Percentiles rank a stretch among this genome's conserved stretches.
phyloP scores from a whole-genome alignment of 2,329 filamentous ascomycete genomes.

The Cladosporium oxysporum region DNA sequence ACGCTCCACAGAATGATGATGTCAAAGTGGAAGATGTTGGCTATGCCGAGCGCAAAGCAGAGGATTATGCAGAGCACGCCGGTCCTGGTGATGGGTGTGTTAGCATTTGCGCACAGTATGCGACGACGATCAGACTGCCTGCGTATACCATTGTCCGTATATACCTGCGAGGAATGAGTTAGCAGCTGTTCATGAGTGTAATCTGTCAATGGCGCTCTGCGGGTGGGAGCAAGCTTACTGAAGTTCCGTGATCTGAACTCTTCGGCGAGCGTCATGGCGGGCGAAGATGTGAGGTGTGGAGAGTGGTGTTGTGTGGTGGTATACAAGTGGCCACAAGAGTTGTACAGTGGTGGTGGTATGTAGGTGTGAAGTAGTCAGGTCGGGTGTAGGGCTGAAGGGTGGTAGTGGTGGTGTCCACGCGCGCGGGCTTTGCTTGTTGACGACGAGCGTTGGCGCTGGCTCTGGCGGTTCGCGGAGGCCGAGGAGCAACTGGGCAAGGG shows the following conservation, averaged over 20 bases:
- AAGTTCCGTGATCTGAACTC: slow-evolving; percentile 67
- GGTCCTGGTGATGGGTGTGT: slow-evolving; percentile 42
- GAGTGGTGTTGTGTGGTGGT: not conserved
- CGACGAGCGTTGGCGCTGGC: not conserved
- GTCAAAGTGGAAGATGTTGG: slow-evolving; percentile 65
- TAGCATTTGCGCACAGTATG: slow-evolving; percentile 9
- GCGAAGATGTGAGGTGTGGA: not conserved
- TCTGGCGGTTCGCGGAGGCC: slow-evolving; percentile 1
- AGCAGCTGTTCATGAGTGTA: slow-evolving; percentile 10
- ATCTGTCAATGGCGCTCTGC: not conserved
- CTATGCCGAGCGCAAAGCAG: slow-evolving; percentile 67
- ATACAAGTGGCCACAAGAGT: not conserved
- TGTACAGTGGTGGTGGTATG: not conserved
- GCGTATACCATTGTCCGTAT: slow-evolving; percentile 67
- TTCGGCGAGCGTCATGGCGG: slow-evolving; percentile 59
- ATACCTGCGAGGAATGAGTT: slow-evolving; percentile 53
- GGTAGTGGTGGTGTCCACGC: not conserved
- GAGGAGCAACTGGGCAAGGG: not conserved
- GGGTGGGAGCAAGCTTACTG: slow-evolving; percentile 50
- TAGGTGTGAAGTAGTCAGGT: not conserved
- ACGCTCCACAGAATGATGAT: slow-evolving; percentile 63
- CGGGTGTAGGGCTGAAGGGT: slow-evolving; percentile 8
- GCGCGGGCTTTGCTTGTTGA: slow-evolving; percentile 4
- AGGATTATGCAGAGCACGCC: slow-evolving; percentile 64
- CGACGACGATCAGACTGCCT: not conserved